phyloP scores from a whole-genome alignment of 495 filamentous ascomycete genomes.

The Penicillium tannophilum region DNA sequence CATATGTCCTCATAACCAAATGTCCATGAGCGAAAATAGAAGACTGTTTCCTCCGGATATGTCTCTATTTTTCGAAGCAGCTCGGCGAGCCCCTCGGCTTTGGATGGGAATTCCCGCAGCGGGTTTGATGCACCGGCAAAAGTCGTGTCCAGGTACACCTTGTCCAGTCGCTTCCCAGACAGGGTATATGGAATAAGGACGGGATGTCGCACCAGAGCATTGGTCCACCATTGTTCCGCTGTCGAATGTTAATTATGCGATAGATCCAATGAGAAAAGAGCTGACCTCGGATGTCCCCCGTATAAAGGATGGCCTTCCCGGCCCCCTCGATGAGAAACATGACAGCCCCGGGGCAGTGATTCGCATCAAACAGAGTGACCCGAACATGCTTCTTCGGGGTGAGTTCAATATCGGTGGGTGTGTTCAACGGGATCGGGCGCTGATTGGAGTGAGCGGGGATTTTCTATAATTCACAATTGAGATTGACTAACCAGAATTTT shows the following conservation, averaged over 20 bases:
- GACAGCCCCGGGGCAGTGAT: constrained; percentile 88
- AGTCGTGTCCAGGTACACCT: constrained; percentile 86
- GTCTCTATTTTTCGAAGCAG: constrained; percentile 66
- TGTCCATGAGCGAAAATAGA: constrained; percentile 90
- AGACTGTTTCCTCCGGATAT: constrained; percentile 76
- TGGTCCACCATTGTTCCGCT: constrained; percentile 72
- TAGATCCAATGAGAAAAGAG: not conserved
- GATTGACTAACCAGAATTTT: constrained; percentile 58
- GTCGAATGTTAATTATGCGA: constrained; percentile 12
- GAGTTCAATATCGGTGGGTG: constrained; percentile 77
- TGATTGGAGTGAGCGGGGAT: constrained; percentile 24
- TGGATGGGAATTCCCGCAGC: constrained; percentile 54
- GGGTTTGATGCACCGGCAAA: constrained; percentile 56
- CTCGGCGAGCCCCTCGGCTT: constrained; percentile 74
- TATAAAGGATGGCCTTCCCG: constrained; percentile 80
- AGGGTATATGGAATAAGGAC: constrained; percentile 73
- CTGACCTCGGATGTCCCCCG: constrained; percentile 85
- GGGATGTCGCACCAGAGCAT: constrained; percentile 67
- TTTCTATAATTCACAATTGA: constrained; percentile 1
- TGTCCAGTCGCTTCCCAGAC: constrained; percentile 67
- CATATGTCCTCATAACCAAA: constrained; percentile 94
- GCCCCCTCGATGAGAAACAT: constrained; percentile 90
- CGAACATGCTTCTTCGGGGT: constrained; percentile 65
- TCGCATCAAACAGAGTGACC: constrained; percentile 87
- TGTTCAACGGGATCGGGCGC: constrained; percentile 84